phyloP scores from a whole-genome alignment of 1,139 yeast species.

The Protomyces macrosporus region DNA sequence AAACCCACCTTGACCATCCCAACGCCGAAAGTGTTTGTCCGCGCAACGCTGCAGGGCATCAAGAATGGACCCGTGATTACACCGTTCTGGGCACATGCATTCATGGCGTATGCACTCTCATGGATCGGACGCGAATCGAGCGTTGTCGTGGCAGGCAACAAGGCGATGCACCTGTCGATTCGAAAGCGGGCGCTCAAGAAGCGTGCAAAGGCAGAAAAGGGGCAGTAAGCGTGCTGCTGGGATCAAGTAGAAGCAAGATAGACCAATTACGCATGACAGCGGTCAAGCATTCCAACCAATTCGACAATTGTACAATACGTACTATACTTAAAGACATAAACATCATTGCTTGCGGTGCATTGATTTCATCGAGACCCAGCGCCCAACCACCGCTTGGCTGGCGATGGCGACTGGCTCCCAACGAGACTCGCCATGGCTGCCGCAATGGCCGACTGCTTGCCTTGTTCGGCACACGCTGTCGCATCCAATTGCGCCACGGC shows the following conservation, averaged over 20 bases:
- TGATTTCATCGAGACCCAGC: too few relatives aligned
- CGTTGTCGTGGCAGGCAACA: constrained; percentile 62
- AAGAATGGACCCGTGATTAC: constrained; percentile 89
- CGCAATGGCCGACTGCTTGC: background rate
- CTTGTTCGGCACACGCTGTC: background rate
- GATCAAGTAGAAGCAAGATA: too few relatives aligned
- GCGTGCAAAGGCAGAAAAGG: constrained; percentile 45
- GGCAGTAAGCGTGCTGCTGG: background rate
- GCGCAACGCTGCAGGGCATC: constrained; percentile 66
- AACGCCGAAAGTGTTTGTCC: constrained; percentile 71
- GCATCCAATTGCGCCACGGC: background rate
- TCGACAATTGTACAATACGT: too few relatives aligned
- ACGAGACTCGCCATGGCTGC: background rate
- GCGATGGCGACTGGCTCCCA: background rate
- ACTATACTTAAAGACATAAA: too few relatives aligned
- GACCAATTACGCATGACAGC: too few relatives aligned
- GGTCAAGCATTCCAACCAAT: too few relatives aligned
- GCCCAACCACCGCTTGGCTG: background rate
- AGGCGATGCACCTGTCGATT: constrained; percentile 70
- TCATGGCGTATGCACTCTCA: constrained; percentile 56
- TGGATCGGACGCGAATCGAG: constrained; percentile 34
- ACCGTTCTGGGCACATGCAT: constrained; percentile 92
- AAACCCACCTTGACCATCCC: constrained; percentile 73
- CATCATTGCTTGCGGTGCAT: too few relatives aligned
- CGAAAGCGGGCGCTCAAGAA: constrained; percentile 77